Percentiles rank a stretch among this genome's conserved stretches.
These are phyloP conservation scores for Ceratonia siliqua DNA, from an alignment of 306 rosid species.

Conservation along the genomic window DNA sequence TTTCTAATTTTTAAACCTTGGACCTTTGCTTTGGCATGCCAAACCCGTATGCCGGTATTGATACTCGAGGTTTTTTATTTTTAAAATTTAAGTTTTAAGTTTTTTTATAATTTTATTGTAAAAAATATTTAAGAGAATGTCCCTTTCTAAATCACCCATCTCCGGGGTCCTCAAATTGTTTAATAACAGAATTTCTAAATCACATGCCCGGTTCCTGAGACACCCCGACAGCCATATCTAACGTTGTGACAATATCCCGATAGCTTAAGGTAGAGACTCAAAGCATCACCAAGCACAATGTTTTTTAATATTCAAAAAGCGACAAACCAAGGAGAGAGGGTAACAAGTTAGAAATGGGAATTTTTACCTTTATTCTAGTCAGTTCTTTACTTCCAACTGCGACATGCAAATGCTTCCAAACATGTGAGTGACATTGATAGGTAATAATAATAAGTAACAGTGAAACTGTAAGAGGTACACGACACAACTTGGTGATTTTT, in stretches of 20 bases:
- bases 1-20: no score
- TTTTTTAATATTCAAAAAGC: not conserved
- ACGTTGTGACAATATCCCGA: slow-evolving; percentile 31
- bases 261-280: slow-evolving; percentile 18
- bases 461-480: not conserved
- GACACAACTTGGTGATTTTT: slow-evolving; percentile 20
- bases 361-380: not conserved
- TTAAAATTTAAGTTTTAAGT: no score
- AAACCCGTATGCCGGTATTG: no score
- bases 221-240: slow-evolving; percentile 50
- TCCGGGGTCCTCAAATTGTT: not conserved
- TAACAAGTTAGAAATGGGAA: not conserved
- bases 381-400: not conserved
- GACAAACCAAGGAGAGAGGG: not conserved
- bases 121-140: not conserved
- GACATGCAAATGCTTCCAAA: slow-evolving; percentile 11
- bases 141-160: not conserved
- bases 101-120: no score
- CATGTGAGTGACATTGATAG: not conserved
- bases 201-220: slow-evolving; percentile 44
- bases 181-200: not conserved
- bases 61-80: no score
- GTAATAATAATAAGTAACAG: not conserved
- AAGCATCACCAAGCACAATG: slow-evolving; percentile 22
- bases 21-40: no score